Conservation (phyloP, 768 basidiomycete genomes). For the Hemileccinum impolitum region DNA sequence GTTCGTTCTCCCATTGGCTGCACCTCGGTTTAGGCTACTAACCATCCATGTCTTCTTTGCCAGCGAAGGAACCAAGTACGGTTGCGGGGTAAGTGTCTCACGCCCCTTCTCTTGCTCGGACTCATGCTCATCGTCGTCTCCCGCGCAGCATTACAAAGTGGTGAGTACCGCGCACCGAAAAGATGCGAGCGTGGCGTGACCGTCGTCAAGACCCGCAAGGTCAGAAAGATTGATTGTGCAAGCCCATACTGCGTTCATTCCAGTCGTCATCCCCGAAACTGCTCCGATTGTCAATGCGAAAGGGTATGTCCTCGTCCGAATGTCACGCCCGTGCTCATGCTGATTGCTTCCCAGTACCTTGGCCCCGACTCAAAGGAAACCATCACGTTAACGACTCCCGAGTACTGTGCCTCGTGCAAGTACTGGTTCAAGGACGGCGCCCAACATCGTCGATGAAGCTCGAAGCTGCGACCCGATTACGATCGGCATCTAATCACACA, state of each 20-base stretch:
- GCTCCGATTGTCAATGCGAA: constrained; percentile 43
- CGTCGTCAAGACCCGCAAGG: constrained; percentile 30
- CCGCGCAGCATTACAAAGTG: constrained; percentile 61
- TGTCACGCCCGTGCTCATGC: neutral
- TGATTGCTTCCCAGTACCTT: constrained; percentile 41
- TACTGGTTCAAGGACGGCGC: constrained; percentile 55
- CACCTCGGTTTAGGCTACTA: neutral
- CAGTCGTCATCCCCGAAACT: constrained; percentile 37
- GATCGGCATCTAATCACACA: constrained; percentile 20
- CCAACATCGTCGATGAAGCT: constrained; percentile 35
- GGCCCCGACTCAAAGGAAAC: constrained; percentile 70
- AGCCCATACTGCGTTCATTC: constrained; percentile 41
- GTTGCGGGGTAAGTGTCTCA: constrained; percentile 54
- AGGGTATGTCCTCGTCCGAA: constrained; percentile 30
- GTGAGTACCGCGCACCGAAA: constrained; percentile 40
- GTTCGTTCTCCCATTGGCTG: constrained; percentile 32
- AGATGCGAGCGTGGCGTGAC: constrained; percentile 12
- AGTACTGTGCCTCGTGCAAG: constrained; percentile 56
- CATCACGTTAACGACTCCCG: constrained; percentile 46
- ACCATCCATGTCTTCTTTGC: constrained; percentile 24
- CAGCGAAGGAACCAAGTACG: constrained; percentile 73
- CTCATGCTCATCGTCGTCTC: constrained; percentile 11
- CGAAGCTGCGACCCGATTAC: constrained; percentile 1
- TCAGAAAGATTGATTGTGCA: constrained; percentile 34
- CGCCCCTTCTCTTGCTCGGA: constrained; percentile 10